Conservation (phyloP, 1,284 basidiomycete genomes). For the Thecaphora thlaspeos region DNA sequence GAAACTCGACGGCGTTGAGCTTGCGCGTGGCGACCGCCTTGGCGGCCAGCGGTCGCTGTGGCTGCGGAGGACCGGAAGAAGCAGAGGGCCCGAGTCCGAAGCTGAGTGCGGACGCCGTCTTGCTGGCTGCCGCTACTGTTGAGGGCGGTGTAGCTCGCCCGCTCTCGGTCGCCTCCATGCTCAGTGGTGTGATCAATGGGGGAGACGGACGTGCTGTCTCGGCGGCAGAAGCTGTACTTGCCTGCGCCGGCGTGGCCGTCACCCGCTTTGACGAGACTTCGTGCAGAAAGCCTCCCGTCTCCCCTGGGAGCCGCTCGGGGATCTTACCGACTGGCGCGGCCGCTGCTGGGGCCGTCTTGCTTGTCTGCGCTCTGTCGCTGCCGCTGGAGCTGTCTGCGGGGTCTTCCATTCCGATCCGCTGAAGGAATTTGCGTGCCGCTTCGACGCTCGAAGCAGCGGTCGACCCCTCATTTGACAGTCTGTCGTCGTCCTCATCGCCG, state of each 20-base stretch:
- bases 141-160: conserved; percentile 1
- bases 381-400: background rate
- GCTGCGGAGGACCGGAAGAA: background rate
- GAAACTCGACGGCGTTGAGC: conserved; percentile 28
- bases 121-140: background rate
- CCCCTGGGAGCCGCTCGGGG: conserved; percentile 20
- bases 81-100: conserved; percentile 8
- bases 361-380: too few species aligned
- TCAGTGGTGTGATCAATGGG: too few species aligned
- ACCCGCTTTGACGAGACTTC: conserved; percentile 21
- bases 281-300: conserved; percentile 21
- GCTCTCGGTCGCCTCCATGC: too few species aligned
- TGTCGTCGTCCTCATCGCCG: too few species aligned
- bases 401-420: conserved; percentile 22
- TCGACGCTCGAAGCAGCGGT: conserved; percentile 13
- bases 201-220: background rate
- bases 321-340: conserved; percentile 3
- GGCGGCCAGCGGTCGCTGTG: background rate
- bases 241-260: background rate
- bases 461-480: too few species aligned
- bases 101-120: conserved; percentile 24
- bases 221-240: background rate
- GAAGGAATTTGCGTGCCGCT: conserved; percentile 21
- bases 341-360: background rate
- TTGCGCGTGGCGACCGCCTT: background rate